These are phyloP conservation scores for Auricularia heimuer DNA, from an alignment of 768 basidiomycete species.

Conservation along the genomic window DNA sequence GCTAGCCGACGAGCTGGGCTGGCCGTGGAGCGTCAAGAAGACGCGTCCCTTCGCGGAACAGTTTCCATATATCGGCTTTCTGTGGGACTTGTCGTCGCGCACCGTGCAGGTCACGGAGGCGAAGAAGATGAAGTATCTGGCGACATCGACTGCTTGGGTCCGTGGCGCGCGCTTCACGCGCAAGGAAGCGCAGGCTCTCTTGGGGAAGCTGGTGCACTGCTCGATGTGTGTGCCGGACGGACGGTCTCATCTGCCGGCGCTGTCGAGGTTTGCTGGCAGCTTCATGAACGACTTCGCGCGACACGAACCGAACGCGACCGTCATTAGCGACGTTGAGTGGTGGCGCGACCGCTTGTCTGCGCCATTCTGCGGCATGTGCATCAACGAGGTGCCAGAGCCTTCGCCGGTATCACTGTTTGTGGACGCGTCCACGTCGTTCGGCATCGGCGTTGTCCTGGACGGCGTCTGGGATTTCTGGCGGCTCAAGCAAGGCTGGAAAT, in stretches of 20 bases:
- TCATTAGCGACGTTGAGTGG: background rate
- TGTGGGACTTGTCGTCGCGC: background rate
- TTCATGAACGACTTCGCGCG: background rate
- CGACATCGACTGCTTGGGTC: background rate
- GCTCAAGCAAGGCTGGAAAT: background rate
- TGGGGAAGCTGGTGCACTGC: background rate
- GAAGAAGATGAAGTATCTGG: background rate
- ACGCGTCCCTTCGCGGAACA: background rate
- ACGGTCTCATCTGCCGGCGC: background rate
- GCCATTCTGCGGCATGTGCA: background rate
- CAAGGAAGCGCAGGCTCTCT: background rate
- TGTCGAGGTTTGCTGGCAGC: background rate
- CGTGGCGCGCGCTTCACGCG: background rate
- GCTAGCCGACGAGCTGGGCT: background rate
- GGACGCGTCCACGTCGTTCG: background rate
- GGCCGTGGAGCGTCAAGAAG: background rate
- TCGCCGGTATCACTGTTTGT: background rate
- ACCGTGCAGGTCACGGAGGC: background rate
- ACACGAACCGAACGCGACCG: background rate
- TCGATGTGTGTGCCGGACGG: background rate
- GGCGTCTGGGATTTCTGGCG: background rate
- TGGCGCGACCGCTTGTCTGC: background rate
- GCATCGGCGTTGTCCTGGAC: background rate
- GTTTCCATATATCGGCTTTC: slow-evolving; percentile 12
- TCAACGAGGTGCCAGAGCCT: background rate